A percentile compares a stretch with the other conserved stretches of the same genome.
Evolutionary conservation across 1,284 basidiomycete genomes (phyloP).

Genomic region (Bjerkandera adusta): DNA sequence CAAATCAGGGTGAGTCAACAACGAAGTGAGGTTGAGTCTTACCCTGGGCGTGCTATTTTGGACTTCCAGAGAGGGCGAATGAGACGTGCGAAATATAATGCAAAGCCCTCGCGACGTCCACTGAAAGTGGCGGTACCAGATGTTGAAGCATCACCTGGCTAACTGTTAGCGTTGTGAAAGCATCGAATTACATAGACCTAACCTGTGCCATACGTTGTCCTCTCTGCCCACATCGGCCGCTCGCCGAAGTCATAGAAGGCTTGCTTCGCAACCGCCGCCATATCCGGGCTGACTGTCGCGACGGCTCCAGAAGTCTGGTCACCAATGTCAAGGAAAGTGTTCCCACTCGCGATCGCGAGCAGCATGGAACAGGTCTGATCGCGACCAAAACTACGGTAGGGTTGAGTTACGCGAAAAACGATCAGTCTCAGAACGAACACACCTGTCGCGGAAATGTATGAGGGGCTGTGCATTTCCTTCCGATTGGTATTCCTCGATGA

Average conservation of each 20-base stretch:
- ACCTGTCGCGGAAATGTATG: slow-evolving; percentile 75
- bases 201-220: slow-evolving; percentile 69
- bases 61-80: slow-evolving; percentile 87
- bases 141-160: slow-evolving; percentile 61
- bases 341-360: slow-evolving; percentile 76
- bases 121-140: slow-evolving; percentile 76
- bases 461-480: slow-evolving; percentile 68
- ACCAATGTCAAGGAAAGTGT: slow-evolving; percentile 62
- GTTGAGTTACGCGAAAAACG: neutral
- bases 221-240: slow-evolving; percentile 74
- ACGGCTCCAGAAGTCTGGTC: slow-evolving; percentile 49
- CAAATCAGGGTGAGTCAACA: slow-evolving; percentile 8
- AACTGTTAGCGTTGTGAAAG: neutral
- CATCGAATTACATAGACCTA: slow-evolving; percentile 30
- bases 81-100: slow-evolving; percentile 83
- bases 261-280: slow-evolving; percentile 70
- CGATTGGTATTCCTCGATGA: slow-evolving; percentile 68
- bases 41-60: slow-evolving; percentile 69
- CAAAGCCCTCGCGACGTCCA: slow-evolving; percentile 87
- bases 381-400: slow-evolving; percentile 66
- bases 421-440: slow-evolving; percentile 13
- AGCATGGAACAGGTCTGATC: slow-evolving; percentile 92
- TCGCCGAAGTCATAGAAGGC: slow-evolving; percentile 86
- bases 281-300: slow-evolving; percentile 53
- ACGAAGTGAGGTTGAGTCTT: slow-evolving; percentile 18